Base-by-base conservation (phyloP, 768 basidiomycete species). In the Obba rivulosa region DNA sequence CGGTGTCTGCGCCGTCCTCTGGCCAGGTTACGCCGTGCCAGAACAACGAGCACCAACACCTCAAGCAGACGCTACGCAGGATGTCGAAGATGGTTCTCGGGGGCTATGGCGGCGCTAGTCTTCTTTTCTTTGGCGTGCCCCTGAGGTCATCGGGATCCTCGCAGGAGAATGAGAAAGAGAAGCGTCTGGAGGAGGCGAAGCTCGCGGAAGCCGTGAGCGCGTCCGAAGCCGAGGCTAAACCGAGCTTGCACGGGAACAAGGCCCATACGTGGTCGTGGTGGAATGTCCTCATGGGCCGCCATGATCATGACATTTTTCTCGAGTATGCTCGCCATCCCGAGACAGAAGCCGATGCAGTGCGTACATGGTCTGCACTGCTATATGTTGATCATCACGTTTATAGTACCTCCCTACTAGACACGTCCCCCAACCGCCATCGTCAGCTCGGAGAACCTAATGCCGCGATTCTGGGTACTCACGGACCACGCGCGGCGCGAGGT, bases 401-500 rank as follows among this genome's bases (percentile, higher is more conserved):
- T 24, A 8, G 35, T 3, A 14, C 17, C 45, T 18, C 23, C 36
- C 18, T 20, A 3, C 8, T 17, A 20, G 18, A 13, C 23, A 2
- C 46, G 24, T 8, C 49, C 56, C 20, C 48, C 56, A 14, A 57
- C 57, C 2, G 83, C 83, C 8, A 78, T 82, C 28, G 73, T 85
- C 20, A 84, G 86, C 13, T 69, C 75, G 41, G 82, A 84, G 54
- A 76, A 79, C 51, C 72, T 81, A 52, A 85, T 89, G 81, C 89
- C 90, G 2, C 74, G 87, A 31, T 92, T 85, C 62, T 92, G 90
- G 88, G 83, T 91, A 3, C 71, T 92, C 17, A 90, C 87, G 0
- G 90, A 92, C 61, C 85, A 92, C 58, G 74, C 74, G 39, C 74
- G 89, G 34, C 69, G 67, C 4, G 84, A 91, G 61, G 76, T 92